Conservation (phyloP, 495 filamentous ascomycete species). For the Neurospora sp. region DNA sequence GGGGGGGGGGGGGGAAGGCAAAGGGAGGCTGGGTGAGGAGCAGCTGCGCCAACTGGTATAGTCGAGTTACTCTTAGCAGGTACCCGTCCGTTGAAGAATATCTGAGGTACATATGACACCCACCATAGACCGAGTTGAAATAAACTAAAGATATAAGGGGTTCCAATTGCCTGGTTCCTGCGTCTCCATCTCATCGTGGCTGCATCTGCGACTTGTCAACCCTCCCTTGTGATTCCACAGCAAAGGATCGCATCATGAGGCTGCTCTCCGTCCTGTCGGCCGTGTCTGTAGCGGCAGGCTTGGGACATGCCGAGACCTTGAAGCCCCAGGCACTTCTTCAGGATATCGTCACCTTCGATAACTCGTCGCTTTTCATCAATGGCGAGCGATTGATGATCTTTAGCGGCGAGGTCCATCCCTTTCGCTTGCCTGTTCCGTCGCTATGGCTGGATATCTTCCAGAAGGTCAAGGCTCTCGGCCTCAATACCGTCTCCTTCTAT, state of each 20-base stretch:
- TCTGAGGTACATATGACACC: neutral
- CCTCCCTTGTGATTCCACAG: neutral
- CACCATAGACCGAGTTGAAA: neutral
- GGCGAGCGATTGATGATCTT: conserved; percentile 65
- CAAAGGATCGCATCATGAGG: neutral
- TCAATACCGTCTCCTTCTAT: conserved; percentile 70
- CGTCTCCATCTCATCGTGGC: neutral
- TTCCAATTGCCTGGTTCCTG: neutral
- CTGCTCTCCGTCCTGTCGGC: neutral
- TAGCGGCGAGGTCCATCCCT: conserved; percentile 66
- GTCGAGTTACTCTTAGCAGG: neutral
- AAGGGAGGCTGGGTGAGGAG: neutral
- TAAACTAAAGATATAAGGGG: neutral
- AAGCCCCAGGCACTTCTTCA: conserved; percentile 1
- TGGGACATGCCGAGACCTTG: neutral
- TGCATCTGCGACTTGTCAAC: neutral
- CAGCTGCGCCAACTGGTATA: neutral
- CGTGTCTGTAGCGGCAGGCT: neutral
- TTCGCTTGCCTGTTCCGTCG: conserved; percentile 60
- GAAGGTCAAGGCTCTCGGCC: conserved; percentile 69
- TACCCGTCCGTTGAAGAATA: neutral
- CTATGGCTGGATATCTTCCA: conserved; percentile 69
- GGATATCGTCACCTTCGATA: conserved; percentile 56
- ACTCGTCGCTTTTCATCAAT: conserved; percentile 61
- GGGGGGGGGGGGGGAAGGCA: neutral